Evolutionary conservation across 2,329 filamentous ascomycete species (phyloP), one percentile per base, ranked within the genome.

Genomic region (Penicillium sp.): DNA sequence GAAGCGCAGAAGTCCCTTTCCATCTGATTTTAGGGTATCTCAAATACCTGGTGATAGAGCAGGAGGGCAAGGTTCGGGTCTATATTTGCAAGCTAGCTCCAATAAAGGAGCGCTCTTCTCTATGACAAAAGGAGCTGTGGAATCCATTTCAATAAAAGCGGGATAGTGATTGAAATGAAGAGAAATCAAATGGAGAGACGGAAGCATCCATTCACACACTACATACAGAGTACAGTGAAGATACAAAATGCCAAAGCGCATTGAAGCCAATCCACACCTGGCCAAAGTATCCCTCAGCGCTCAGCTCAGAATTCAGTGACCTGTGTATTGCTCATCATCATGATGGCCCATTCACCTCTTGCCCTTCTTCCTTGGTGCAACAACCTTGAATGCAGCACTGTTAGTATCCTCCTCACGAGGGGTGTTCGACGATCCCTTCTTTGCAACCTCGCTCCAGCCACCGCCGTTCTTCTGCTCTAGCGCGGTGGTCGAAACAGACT

Each of bases 401-500:
- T 76, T 79, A 64, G 73, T 76, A 74, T 75, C 75, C 69, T 80
- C 76, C 52, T 82, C 76, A 35, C 85, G 84, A 64, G 82, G 83
- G 53, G 76, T 75, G 60, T 82, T 80, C 53, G 70, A 73, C 54
- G 80, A 82, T 26, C 91, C 90, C 84, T 97, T 97, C 88, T 98
- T 98, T 1, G 95, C 95, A 56, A 99, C 95, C 80, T 98, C 95
- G 70, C 86, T 97, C 95, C 95, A 99, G 21, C 94, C 94, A 59
- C 91, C 89, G 29, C 83, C 81, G 29, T 79, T 82, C 67, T 79
- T 82, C 66, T 82, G 81, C 5, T 72, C 79, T 38, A 82, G 84
- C 3, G 87, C 85, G 58, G 80, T 85, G 41, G 81, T 79, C 54
- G 80, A 84, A 52, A 85, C 83, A 17, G 87, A 84, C 58, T 91